Percentiles rank a stretch among this genome's conserved stretches.
Evolutionary conservation across 305 asterid genomes (phyloP).

Genomic region (Rubia balearica): DNA sequence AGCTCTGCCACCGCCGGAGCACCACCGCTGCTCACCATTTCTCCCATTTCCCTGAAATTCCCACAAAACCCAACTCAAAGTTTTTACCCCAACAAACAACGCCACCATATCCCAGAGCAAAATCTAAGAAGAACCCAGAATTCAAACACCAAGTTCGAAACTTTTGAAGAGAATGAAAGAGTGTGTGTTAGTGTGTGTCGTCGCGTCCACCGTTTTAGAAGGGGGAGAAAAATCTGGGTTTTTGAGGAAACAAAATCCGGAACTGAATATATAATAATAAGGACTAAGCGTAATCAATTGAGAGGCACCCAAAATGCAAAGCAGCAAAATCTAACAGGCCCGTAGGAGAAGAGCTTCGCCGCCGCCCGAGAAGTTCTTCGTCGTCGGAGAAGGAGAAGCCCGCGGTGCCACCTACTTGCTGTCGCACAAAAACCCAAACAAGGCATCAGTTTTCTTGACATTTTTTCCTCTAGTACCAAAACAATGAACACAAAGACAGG

Average conservation of each 20-base stretch:
- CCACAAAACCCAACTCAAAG: background rate
- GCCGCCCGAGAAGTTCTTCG: too few species aligned
- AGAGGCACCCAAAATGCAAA: too few species aligned
- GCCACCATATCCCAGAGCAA: background rate
- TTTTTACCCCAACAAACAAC: background rate
- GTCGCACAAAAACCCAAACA: too few species aligned
- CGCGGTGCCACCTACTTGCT: too few species aligned
- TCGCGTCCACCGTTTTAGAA: background rate
- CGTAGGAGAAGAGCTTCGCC: too few species aligned
- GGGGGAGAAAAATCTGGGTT: background rate
- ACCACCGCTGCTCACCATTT: constrained; percentile 28
- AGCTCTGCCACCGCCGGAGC: constrained; percentile 28
- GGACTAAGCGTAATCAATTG: too few species aligned
- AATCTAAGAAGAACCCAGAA: background rate
- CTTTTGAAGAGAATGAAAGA: background rate
- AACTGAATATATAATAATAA: too few species aligned
- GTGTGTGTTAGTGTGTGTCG: background rate
- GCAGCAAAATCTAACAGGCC: too few species aligned
- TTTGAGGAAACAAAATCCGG: background rate
- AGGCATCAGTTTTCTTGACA: too few species aligned
- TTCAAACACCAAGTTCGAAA: background rate
- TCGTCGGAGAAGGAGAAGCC: too few species aligned
- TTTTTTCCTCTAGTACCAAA: too few species aligned
- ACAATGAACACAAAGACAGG: too few species aligned
- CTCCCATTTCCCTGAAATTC: constrained; percentile 40